Percentiles rank a stretch among this genome's conserved stretches.
Evolutionary conservation across 306 rosid species (phyloP).

Genomic region (Alnus rubra): DNA sequence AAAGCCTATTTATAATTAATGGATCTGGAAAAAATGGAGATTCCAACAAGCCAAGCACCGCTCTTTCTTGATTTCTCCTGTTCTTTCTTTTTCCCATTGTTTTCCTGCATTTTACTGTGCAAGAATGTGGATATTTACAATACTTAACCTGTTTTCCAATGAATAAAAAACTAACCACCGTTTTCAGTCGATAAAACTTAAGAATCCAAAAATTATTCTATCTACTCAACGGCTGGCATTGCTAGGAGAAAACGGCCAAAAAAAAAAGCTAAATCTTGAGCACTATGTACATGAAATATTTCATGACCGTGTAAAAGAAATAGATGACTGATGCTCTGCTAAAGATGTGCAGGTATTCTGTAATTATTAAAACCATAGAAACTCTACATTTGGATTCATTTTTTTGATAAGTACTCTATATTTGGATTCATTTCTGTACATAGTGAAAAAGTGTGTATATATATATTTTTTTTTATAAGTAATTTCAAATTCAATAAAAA

Average conservation of each 20-base stretch:
- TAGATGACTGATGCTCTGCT: neutral
- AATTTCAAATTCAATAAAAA: too few species aligned
- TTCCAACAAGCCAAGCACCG: neutral
- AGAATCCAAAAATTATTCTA: neutral
- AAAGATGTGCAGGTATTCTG: neutral
- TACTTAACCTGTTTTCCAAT: neutral
- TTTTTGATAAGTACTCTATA: neutral
- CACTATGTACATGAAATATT: neutral
- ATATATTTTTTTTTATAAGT: too few species aligned
- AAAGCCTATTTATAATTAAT: neutral
- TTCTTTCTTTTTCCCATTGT: neutral
- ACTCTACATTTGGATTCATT: neutral
- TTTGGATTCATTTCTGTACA: neutral
- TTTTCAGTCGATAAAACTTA: neutral
- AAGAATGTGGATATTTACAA: neutral
- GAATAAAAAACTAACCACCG: neutral
- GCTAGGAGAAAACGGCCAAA: neutral
- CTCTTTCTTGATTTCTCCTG: neutral
- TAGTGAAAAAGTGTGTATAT: neutral
- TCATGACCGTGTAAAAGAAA: neutral
- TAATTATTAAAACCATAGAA: neutral
- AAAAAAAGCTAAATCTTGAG: neutral
- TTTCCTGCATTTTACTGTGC: neutral
- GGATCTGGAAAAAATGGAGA: neutral
- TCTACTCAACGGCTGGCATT: neutral